A percentile compares a stretch with the other conserved stretches of the same genome.
phyloP scores from a whole-genome alignment of 176 grass and related monocot species.

The Hsuehochloa calcarea region DNA sequence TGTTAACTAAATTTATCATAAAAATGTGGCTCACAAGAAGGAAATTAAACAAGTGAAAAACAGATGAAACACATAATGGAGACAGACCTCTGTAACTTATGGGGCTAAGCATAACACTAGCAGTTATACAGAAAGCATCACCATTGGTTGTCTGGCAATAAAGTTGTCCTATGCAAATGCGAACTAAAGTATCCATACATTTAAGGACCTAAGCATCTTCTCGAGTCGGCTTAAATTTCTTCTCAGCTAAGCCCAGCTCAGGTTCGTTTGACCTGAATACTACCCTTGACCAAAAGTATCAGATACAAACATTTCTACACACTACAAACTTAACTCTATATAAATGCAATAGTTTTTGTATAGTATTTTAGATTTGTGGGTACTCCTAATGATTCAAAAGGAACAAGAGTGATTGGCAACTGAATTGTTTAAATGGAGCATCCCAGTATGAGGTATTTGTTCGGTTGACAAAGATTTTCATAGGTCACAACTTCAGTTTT shows the following conservation, averaged over 20 bases:
- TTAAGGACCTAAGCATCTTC: background rate
- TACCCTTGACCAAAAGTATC: background rate
- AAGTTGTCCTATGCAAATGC: background rate
- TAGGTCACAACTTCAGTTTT: background rate
- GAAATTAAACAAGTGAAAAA: background rate
- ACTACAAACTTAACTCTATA: background rate
- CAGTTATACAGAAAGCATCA: background rate
- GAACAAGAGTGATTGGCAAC: background rate
- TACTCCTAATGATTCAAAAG: background rate
- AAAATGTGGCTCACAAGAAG: background rate
- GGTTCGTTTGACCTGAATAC: background rate
- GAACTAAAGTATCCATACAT: background rate
- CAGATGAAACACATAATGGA: background rate
- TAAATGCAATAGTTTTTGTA: background rate
- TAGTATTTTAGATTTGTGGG: background rate
- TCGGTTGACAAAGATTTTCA: background rate
- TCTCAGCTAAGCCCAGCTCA: background rate
- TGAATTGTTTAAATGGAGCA: background rate
- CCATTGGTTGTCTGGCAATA: background rate
- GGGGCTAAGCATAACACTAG: background rate
- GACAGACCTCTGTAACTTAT: background rate
- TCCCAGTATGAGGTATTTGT: background rate
- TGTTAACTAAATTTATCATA: constrained; percentile 24
- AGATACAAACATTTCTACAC: background rate
- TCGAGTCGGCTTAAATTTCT: background rate